Evolutionary conservation across 169 alveolate species (phyloP).

Genomic region (Eimeria tenella): DNA sequence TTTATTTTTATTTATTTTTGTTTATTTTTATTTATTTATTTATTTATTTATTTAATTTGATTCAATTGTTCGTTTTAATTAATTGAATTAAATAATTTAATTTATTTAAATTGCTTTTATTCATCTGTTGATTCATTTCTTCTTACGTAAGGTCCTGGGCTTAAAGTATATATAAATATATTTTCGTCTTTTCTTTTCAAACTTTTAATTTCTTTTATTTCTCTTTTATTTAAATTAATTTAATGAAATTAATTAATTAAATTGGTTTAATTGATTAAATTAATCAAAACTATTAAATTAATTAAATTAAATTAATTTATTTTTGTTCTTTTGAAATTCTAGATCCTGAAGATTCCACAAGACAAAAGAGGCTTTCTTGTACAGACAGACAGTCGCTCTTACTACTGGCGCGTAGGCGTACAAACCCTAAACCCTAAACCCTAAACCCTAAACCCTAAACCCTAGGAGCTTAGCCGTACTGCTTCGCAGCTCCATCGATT

Average conservation of each 20-base stretch:
- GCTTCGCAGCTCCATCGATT: not conserved
- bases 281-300: too few species aligned
- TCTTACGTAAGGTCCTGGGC: too few species aligned
- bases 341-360: not conserved
- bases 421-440: not conserved
- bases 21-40: too few species aligned
- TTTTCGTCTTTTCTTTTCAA: not conserved
- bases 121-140: not conserved
- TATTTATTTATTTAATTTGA: too few species aligned
- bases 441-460: not conserved
- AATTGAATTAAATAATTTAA: too few species aligned
- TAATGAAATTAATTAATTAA: not conserved
- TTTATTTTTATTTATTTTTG: too few species aligned
- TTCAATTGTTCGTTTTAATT: not conserved
- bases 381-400: slow-evolving; percentile 9
- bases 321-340: not conserved
- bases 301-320: not conserved
- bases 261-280: not conserved
- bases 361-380: not conserved
- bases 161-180: too few species aligned
- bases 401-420: slow-evolving; percentile 10
- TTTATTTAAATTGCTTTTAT: too few species aligned
- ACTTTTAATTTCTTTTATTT: not conserved
- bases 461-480: not conserved
- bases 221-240: not conserved